phyloP scores from a whole-genome alignment of 176 grass and related monocot genomes.

The Oryza rufipogon region DNA sequence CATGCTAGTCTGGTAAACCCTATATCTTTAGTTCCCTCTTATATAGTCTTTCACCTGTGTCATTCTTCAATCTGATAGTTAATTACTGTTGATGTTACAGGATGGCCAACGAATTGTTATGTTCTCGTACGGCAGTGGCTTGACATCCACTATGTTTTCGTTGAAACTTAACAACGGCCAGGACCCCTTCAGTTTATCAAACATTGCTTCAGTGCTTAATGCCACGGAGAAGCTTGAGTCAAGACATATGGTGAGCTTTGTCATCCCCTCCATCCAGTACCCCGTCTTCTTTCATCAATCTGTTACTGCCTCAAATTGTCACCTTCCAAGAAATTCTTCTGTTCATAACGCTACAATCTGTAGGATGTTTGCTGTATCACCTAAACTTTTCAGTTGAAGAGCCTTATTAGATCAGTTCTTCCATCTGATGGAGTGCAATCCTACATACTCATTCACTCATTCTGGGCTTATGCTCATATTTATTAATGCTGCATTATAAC shows the following conservation, averaged over 20 bases:
- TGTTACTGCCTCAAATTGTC: not conserved
- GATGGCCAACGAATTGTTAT: slow-evolving; percentile 80
- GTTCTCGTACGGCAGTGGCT: slow-evolving; percentile 96
- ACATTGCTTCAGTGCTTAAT: slow-evolving; percentile 67
- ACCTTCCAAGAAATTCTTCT: not conserved
- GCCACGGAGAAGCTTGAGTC: slow-evolving; percentile 65
- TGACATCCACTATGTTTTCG: slow-evolving; percentile 91
- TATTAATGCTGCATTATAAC: not conserved
- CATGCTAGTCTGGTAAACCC: slow-evolving; percentile 57
- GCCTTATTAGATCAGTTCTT: not conserved
- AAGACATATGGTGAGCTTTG: slow-evolving; percentile 67
- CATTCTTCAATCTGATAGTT: not conserved
- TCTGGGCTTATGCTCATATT: not conserved
- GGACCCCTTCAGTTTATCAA: slow-evolving; percentile 72
- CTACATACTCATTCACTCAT: not conserved
- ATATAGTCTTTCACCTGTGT: not conserved
- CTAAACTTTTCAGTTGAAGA: not conserved
- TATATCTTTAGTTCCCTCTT: not conserved
- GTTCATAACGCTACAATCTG: not conserved
- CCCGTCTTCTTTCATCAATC: not conserved
- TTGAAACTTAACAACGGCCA: slow-evolving; percentile 77
- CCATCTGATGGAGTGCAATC: not conserved
- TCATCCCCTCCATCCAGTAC: not conserved
- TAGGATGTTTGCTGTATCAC: slow-evolving; percentile 19
- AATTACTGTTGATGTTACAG: slow-evolving; percentile 46